Evolutionary conservation across 805 yeast genomes (phyloP), one percentile per base, ranked within the genome.

Genomic region (Lipomyces anomalus): DNA sequence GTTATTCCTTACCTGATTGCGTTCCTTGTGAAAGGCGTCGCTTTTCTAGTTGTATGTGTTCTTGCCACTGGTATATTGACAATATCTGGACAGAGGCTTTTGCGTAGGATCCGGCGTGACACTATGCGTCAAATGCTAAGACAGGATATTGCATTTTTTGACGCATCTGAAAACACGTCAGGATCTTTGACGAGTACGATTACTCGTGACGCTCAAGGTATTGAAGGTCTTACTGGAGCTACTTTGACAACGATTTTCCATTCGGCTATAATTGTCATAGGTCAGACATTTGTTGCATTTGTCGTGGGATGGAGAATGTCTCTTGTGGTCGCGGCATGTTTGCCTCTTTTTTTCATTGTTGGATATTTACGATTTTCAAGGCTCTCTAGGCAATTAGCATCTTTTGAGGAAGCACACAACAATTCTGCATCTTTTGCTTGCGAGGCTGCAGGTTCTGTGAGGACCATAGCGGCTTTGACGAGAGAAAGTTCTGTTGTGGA

Each of bases 391-490:
- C n/a, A n/a, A n/a, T n/a, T n/a, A n/a, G n/a, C n/a, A n/a, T n/a
- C n/a, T n/a, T 58, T 69, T 26, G 61, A 62, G 43, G 67, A 64
- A 46, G 66, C 66, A 3, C 67, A 67, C 43, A 66, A 66, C 40
- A 55, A 59, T 28, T 64, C 71, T 17, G 72, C 72, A 11, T 52
- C 67, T n/a, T 62, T 63, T 53, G 73, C 73, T 2, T 63, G 71
- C 37, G 70, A 68, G 49, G 64, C 61, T 29, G 64, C 70, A 3
- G 53, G 63, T 6, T 63, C 73, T 5, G 67, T 69, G 17, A 61
- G 72, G 29, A 69, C 73, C 6, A 73, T 69, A 6, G 67, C 65
- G 34, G 58, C 72, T 16, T 52, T 69, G 33, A 68, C 73, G 7
- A 64, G 73, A 7, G 73, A 69, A 44, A 62, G 58, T 23, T 66